Evolutionary conservation across 257 asterid genomes (phyloP), one percentile per base, ranked within the genome.

Genomic region (Osmanthus fragrans): DNA sequence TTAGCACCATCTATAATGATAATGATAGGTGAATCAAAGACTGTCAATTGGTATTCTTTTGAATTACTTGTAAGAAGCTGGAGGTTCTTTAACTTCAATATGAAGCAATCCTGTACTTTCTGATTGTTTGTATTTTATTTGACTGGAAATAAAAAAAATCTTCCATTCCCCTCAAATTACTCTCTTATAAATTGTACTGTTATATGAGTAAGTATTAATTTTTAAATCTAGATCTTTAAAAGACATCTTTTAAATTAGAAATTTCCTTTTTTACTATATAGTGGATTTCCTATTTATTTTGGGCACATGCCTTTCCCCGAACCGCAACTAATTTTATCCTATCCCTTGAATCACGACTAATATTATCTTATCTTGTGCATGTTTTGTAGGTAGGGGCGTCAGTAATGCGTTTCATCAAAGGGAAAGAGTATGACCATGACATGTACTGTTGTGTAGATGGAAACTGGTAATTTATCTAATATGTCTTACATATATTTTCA

Each of bases 361-460:
- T 49, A 71, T 40, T 37, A n/a, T 47, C 81, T 77, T 47, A 71
- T 82, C 32, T 79, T 69, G 45, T 82, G 76, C 76, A 30, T 73
- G 37, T 76, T 79, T 63, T 92, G 88, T 92, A 95, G 98, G 84
- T 88, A 83, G 97, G 97, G 78, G 79, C 83, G 71, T 87, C 96
- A 37, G 79, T 95, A 81, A 89, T 92, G 90, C 91, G 89, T 76
- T 93, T 90, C 86, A 76, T 95, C 82, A 85, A 74, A 88, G 97
- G 97, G 73, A 91, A 88, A 89, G 82, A 90, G 99, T 95, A 90
- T 66, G 89, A 11, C 49, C 37, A 11, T 47, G 54, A 65, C 76
- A 18, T 40, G 64, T 73, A 56, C 58, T 76, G 51, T 76, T 71
- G 42, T 76, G 27, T 69, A 40, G 54, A 65, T 67, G 42, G 56